These are phyloP conservation scores for Acacia melanoxylon DNA, from an alignment of 306 rosid genomes.

Conservation along the genomic window DNA sequence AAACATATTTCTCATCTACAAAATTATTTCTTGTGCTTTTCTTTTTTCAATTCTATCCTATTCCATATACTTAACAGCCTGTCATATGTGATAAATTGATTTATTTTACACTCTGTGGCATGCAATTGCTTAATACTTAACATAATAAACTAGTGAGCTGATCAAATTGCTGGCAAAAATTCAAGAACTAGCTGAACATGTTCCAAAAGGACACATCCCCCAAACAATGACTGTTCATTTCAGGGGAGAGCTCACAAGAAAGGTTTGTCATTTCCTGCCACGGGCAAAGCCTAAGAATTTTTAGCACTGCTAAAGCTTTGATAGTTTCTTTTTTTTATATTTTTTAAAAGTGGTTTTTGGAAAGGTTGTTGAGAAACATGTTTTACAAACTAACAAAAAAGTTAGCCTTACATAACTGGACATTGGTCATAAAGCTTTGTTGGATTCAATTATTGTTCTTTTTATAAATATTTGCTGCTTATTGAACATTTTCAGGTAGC, in stretches of 20 bases:
- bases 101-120: slow-evolving; percentile 14
- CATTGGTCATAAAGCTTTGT: slow-evolving; percentile 6
- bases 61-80: background rate
- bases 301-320: background rate
- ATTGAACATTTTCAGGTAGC: slow-evolving; percentile 62
- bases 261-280: slow-evolving; percentile 52
- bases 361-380: background rate
- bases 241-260: slow-evolving; percentile 98
- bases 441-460: slow-evolving; percentile 17
- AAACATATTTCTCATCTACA: background rate
- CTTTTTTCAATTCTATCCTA: background rate
- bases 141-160: slow-evolving; percentile 11
- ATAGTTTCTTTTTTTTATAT: background rate
- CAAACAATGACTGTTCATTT: slow-evolving; percentile 93
- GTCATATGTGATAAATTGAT: slow-evolving; percentile 5
- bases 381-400: background rate
- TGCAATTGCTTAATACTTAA: slow-evolving; percentile 16
- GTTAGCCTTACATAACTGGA: slow-evolving; percentile 7
- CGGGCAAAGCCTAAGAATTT: slow-evolving; percentile 23
- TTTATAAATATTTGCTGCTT: slow-evolving; percentile 14
- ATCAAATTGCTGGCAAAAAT: slow-evolving; percentile 84
- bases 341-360: background rate
- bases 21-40: background rate
- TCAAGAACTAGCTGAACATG: slow-evolving; percentile 96
- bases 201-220: slow-evolving; percentile 98